These are phyloP conservation scores for Microthlaspi erraticum DNA, from an alignment of 345 rosid genomes.

Conservation along the genomic window DNA sequence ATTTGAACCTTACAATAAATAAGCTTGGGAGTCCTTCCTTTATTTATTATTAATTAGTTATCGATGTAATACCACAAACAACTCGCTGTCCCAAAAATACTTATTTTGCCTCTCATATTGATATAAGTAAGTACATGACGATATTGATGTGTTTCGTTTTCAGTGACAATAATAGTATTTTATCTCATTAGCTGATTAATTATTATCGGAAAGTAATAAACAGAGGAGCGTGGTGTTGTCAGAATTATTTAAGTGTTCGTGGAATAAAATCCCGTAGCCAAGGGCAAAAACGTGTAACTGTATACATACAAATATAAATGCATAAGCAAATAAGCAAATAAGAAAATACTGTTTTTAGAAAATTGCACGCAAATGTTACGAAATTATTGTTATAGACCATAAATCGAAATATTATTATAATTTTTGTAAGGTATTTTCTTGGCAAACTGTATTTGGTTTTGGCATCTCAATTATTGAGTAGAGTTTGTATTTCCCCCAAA, in stretches of 20 bases:
- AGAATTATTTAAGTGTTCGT: conserved; percentile 10
- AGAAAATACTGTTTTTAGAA: too few relatives aligned
- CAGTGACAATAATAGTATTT: conserved; percentile 31
- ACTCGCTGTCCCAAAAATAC: not conserved
- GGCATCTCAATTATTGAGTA: conserved; percentile 30
- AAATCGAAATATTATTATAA: not conserved
- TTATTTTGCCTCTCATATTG: not conserved
- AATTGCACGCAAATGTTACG: conserved; percentile 7
- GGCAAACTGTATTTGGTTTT: not conserved
- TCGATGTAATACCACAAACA: not conserved
- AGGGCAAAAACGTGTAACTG: conserved; percentile 18
- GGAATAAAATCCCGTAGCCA: conserved; percentile 17
- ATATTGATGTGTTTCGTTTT: conserved; percentile 38
- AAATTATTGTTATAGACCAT: not conserved
- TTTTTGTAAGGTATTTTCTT: conserved; percentile 5
- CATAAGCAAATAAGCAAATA: not conserved
- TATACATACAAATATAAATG: conserved; percentile 14
- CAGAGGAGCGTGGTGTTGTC: conserved; percentile 38
- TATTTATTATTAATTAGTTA: not conserved
- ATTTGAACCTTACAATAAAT: conserved; percentile 4
- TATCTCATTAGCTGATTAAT: conserved; percentile 9
- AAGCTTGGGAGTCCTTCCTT: not conserved
- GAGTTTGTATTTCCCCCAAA: conserved; percentile 12
- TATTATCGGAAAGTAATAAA: conserved; percentile 18
- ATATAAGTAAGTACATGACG: not conserved